Evolutionary conservation across 2,329 filamentous ascomycete species (phyloP).

Genomic region (Paradendryphiella salina): DNA sequence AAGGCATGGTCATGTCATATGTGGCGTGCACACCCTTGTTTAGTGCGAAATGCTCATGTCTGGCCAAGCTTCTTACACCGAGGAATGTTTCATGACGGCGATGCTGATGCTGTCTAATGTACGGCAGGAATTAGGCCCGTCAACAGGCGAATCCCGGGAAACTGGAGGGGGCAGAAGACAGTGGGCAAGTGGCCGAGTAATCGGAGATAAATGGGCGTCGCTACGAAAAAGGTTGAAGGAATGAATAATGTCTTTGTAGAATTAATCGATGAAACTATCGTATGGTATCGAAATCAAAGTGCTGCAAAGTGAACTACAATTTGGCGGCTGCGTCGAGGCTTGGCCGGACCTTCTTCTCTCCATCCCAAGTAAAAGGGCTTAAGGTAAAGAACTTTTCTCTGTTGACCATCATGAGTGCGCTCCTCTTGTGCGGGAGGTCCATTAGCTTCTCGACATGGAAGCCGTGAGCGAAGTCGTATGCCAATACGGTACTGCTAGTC

Average conservation of each 20-base stretch:
- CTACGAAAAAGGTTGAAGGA: neutral
- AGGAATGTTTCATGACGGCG: neutral
- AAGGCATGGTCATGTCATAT: neutral
- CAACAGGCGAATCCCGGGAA: neutral
- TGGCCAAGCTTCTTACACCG: neutral
- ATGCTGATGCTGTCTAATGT: constrained; percentile 7
- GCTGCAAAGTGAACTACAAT: constrained; percentile 20
- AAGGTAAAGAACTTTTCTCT: constrained; percentile 72
- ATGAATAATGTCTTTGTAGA: neutral
- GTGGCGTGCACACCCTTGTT: too few species aligned
- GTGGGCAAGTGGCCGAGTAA: neutral
- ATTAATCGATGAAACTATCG: neutral
- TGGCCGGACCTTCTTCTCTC: constrained; percentile 41
- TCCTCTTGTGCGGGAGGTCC: constrained; percentile 72
- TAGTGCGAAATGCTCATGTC: too few species aligned
- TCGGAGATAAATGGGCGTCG: neutral
- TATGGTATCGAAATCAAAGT: neutral
- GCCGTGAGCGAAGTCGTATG: constrained; percentile 75
- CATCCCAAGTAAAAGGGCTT: constrained; percentile 56
- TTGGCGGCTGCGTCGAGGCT: constrained; percentile 42
- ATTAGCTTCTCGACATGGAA: constrained; percentile 73
- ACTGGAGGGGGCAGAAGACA: neutral
- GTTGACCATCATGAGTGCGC: constrained; percentile 66
- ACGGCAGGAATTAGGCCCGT: neutral
- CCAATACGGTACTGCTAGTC: constrained; percentile 69